Base-by-base conservation (phyloP, 768 basidiomycete genomes). In the Auriscalpium orientale region DNA sequence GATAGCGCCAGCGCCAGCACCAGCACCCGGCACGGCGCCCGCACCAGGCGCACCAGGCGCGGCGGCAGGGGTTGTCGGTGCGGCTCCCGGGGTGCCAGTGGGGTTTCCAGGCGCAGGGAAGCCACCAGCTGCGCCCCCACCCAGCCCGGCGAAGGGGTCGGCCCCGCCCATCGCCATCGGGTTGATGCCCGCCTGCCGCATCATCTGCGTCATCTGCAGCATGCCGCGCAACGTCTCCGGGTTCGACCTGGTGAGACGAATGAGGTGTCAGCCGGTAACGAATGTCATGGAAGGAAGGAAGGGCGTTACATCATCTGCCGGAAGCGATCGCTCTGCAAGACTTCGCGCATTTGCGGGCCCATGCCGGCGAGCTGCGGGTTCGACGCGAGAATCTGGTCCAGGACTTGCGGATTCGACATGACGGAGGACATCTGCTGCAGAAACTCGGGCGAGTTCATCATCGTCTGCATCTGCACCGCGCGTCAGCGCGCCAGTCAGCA, bases 381-480 rank as follows among this genome's bases (percentile, higher is more conserved):
- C 52, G 80, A 79, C 0, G 84, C 79, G 60, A 95, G 85, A 63
- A 95, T 75, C 69, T 94, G 85, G 55, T 98, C 95, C 51, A 98
- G 72, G 49, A 98, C 74, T n/a, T 82, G 84, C 0, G 95, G 95
- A 64, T 95, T 88, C 8, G 84, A 82, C 83, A 98, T 87, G 70
- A 93, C 79, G 13, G 76, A 67, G 8, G 86, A 82, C 89, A 99
- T 95, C 70, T 94, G 89, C 59, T 89, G 82, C 43, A 94, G 69
- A 63, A 95, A 93, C 59, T 90, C 79, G 1, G 90, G 90, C 16
- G 82, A 85, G 65, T 87, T 83, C 78, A 97, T 80, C 88, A 98
- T 86, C 33, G 75, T 75, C 67, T 92, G 86, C 70, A 95, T 75
- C 89, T 92, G 64, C 7, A 38, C 47, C 56, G 56, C 11, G n/a